Conservation (phyloP, 2,329 filamentous ascomycete species). For the Colletotrichum magnum region DNA sequence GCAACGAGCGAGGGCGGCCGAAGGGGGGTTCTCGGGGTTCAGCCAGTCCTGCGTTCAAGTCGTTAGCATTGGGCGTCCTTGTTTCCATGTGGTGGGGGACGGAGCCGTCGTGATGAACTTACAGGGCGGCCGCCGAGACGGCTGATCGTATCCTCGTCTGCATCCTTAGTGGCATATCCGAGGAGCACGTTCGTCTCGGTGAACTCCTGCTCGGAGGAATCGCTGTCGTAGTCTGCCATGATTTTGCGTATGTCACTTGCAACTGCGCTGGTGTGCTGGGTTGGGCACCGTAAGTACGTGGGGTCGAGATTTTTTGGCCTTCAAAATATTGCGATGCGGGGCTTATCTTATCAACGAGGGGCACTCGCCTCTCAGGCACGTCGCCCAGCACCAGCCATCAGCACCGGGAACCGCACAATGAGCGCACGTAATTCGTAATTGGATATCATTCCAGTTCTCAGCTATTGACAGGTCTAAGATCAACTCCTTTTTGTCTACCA, state of each 20-base stretch:
- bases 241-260: slow-evolving; percentile 19
- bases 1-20: slow-evolving; percentile 85
- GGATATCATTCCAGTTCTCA: slow-evolving; percentile 41
- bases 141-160: slow-evolving; percentile 86
- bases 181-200: slow-evolving; percentile 90
- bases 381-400: too few relatives aligned
- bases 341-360: slow-evolving; percentile 47
- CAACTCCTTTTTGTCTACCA: slow-evolving; percentile 54
- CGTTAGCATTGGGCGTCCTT: neutral
- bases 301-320: slow-evolving; percentile 57
- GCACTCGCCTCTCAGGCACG: neutral
- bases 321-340: slow-evolving; percentile 47
- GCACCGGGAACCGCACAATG: too few relatives aligned
- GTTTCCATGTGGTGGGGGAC: slow-evolving; percentile 1
- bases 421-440: slow-evolving; percentile 19
- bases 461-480: slow-evolving; percentile 40
- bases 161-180: slow-evolving; percentile 87
- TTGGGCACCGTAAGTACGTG: slow-evolving; percentile 42
- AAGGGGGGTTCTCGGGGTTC: slow-evolving; percentile 77
- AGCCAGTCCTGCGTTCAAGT: slow-evolving; percentile 81
- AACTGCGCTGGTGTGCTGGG: neutral
- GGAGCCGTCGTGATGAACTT: slow-evolving; percentile 54
- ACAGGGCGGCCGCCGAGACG: slow-evolving; percentile 91
- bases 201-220: slow-evolving; percentile 76
- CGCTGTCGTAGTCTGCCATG: slow-evolving; percentile 87